These are phyloP conservation scores for Talaromyces wortmannii DNA, from an alignment of 495 filamentous ascomycete species.

Conservation along the genomic window DNA sequence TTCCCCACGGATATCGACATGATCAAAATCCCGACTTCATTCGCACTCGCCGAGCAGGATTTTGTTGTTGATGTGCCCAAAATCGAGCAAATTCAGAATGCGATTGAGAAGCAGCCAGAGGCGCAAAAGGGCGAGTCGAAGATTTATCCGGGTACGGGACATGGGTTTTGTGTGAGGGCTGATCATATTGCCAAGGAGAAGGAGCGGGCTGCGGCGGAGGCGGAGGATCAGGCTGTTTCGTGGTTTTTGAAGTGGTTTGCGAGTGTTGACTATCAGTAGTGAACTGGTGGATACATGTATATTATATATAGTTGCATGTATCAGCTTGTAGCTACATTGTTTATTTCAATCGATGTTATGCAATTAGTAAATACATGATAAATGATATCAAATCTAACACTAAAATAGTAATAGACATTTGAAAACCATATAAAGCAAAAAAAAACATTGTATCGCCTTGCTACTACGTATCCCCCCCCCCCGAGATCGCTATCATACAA, in stretches of 20 bases:
- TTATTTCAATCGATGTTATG: too few species aligned
- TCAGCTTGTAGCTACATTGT: too few species aligned
- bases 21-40: constrained; percentile 43
- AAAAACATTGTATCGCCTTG: too few species aligned
- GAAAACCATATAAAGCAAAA: too few species aligned
- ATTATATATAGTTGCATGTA: too few species aligned
- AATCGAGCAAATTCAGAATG: constrained; percentile 31
- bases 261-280: neutral
- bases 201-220: constrained; percentile 30
- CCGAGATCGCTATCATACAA: too few species aligned
- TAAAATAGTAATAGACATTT: too few species aligned
- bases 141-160: constrained; percentile 49
- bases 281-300: too few species aligned
- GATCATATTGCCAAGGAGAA: constrained; percentile 34
- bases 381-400: too few species aligned
- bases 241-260: constrained; percentile 43
- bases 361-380: too few species aligned
- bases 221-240: constrained; percentile 46
- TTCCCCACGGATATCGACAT: constrained; percentile 49
- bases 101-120: constrained; percentile 17
- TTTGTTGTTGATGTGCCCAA: constrained; percentile 25
- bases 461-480: too few species aligned
- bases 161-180: constrained; percentile 53
- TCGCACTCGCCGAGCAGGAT: constrained; percentile 52
- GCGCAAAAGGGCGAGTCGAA: constrained; percentile 36